Percentiles rank a stretch among this genome's conserved stretches.
These are phyloP conservation scores for Caloboletus firmus DNA, from an alignment of 1,284 basidiomycete species.

Conservation along the genomic window DNA sequence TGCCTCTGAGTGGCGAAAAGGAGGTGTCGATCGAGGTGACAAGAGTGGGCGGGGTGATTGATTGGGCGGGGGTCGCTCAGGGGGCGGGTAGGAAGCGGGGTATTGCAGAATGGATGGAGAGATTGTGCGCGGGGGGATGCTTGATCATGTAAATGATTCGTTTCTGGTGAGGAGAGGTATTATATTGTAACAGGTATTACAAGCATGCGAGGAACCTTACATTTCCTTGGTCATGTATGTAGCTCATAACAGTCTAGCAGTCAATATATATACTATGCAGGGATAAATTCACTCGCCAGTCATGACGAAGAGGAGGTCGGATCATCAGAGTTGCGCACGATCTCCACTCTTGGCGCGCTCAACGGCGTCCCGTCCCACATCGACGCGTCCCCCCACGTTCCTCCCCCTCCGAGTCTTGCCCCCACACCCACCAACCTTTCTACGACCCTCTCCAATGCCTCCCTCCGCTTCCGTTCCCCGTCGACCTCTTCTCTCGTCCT, in stretches of 20 bases:
- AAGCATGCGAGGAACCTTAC: not conserved
- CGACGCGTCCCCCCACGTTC: conserved; percentile 42
- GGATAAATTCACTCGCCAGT: conserved; percentile 1
- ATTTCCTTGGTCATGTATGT: conserved; percentile 1
- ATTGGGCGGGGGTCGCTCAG: conserved; percentile 21
- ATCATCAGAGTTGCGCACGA: conserved; percentile 17
- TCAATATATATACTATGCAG: not conserved
- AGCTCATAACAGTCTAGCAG: not conserved
- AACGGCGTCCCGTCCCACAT: conserved; percentile 56
- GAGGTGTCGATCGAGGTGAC: conserved; percentile 68
- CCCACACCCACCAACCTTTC: conserved; percentile 74
- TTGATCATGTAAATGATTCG: conserved; percentile 25
- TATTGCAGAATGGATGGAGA: conserved; percentile 12
- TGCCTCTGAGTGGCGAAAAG: conserved; percentile 50
- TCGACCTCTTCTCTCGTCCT: conserved; percentile 30
- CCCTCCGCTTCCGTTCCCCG: conserved; percentile 42
- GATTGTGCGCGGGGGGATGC: conserved; percentile 20
- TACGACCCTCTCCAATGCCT: conserved; percentile 65
- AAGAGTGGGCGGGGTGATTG: conserved; percentile 63
- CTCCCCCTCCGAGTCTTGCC: conserved; percentile 49
- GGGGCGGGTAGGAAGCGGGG: not conserved
- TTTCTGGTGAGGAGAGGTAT: conserved; percentile 8
- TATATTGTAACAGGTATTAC: conserved; percentile 8
- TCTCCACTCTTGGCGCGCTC: conserved; percentile 45
- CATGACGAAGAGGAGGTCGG: conserved; percentile 7